These are phyloP conservation scores for Tirmania nivea DNA, from an alignment of 495 filamentous ascomycete species.

Conservation along the genomic window DNA sequence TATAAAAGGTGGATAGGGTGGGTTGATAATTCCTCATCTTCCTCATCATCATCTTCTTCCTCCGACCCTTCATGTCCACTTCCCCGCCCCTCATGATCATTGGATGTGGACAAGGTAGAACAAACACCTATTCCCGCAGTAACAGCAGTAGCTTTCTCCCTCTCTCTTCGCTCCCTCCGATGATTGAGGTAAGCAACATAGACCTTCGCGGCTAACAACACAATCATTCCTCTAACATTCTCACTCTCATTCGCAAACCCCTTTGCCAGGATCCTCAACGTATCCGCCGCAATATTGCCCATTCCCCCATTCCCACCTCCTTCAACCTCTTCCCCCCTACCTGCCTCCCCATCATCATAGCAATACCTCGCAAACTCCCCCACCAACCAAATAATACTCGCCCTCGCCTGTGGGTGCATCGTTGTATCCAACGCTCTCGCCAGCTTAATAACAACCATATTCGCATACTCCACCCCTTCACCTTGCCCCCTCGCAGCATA, in stretches of 20 bases:
- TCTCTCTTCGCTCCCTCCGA: background rate
- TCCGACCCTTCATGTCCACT: constrained; percentile 17
- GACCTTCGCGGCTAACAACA: constrained; percentile 80
- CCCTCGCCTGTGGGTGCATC: constrained; percentile 63
- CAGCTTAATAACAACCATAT: constrained; percentile 48
- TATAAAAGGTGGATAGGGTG: constrained; percentile 58
- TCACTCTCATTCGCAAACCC: constrained; percentile 68
- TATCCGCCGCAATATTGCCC: constrained; percentile 75
- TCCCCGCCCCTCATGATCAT: background rate
- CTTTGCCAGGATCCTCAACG: constrained; percentile 71
- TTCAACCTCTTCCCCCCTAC: background rate
- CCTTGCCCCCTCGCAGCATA: constrained; percentile 39
- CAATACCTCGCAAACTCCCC: constrained; percentile 59
- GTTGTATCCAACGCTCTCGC: constrained; percentile 77
- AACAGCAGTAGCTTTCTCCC: background rate
- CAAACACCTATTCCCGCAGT: background rate
- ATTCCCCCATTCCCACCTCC: constrained; percentile 21
- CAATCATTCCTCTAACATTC: constrained; percentile 69
- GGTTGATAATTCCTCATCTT: constrained; percentile 27
- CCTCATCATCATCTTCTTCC: constrained; percentile 4
- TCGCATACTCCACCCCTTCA: background rate
- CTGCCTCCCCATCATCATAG: constrained; percentile 28
- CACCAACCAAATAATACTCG: constrained; percentile 91
- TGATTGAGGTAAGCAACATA: constrained; percentile 73
- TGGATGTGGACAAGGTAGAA: constrained; percentile 1